These are phyloP conservation scores for Comarum palustre DNA, from an alignment of 306 rosid species.

Conservation along the genomic window DNA sequence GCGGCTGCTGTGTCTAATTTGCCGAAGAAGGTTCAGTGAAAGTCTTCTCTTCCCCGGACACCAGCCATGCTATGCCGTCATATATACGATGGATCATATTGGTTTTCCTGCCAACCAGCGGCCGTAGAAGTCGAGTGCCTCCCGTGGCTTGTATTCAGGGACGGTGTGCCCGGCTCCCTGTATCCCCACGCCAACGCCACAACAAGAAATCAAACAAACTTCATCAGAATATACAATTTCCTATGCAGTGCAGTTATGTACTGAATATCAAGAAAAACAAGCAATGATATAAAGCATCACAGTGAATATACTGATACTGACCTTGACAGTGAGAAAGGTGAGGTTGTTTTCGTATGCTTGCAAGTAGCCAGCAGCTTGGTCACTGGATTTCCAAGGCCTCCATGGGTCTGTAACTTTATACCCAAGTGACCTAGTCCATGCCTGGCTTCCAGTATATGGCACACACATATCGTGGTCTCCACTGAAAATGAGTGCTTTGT, in stretches of 20 bases:
- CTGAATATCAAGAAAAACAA: not conserved
- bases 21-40: not conserved
- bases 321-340: conserved; percentile 52
- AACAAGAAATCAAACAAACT: not conserved
- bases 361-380: conserved; percentile 59
- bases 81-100: conserved; percentile 14
- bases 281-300: not conserved
- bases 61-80: not conserved
- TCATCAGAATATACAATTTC: not conserved
- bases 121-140: conserved; percentile 61
- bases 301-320: not conserved
- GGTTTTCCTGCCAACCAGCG: conserved; percentile 56
- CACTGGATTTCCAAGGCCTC: conserved; percentile 52
- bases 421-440: conserved; percentile 71
- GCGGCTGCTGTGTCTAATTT: not conserved
- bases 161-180: conserved; percentile 82
- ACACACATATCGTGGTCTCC: conserved; percentile 90
- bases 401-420: conserved; percentile 54
- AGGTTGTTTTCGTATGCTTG: conserved; percentile 41
- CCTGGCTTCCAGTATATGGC: conserved; percentile 70
- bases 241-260: too few relatives aligned
- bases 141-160: conserved; percentile 67
- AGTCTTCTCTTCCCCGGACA: not conserved
- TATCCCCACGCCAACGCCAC: not conserved
- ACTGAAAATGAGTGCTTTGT: conserved; percentile 59